Conservation (phyloP, 768 basidiomycete genomes). For the Antrodiella citrinella region DNA sequence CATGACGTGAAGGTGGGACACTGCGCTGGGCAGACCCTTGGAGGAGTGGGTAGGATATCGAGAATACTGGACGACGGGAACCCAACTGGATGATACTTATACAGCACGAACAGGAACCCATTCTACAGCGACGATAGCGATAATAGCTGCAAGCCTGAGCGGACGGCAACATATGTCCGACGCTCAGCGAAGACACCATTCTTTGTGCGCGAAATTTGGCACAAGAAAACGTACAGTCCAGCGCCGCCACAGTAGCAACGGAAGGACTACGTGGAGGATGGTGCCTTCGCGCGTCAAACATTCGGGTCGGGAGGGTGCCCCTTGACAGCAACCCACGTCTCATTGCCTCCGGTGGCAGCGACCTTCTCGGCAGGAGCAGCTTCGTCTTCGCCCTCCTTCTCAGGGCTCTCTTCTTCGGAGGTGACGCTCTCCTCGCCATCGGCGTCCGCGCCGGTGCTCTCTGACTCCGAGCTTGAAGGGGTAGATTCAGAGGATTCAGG, state of each 20-base stretch:
- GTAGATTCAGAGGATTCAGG: conserved; percentile 24
- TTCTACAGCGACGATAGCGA: not conserved
- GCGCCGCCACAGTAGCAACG: not conserved
- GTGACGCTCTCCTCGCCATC: conserved; percentile 73
- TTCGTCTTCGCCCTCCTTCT: conserved; percentile 20
- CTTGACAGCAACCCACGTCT: conserved; percentile 78
- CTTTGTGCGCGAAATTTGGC: not conserved
- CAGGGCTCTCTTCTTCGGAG: conserved; percentile 59
- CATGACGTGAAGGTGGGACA: not conserved
- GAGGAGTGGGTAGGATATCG: not conserved
- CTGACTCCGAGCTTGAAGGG: conserved; percentile 35
- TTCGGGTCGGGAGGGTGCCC: conserved; percentile 25
- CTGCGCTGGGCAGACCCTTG: not conserved
- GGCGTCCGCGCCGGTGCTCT: conserved; percentile 54
- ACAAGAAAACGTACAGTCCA: not conserved
- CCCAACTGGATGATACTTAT: not conserved
- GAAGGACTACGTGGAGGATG: not conserved
- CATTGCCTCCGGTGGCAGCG: conserved; percentile 29
- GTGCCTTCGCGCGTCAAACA: conserved; percentile 3
- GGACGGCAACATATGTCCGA: too few species aligned
- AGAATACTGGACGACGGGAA: not conserved
- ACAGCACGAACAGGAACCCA: not conserved
- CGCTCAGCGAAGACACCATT: not conserved
- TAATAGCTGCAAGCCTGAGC: not conserved
- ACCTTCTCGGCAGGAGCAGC: conserved; percentile 4